These are phyloP conservation scores for Calocybe gangraenosa DNA, from an alignment of 768 basidiomycete genomes.

Conservation along the genomic window DNA sequence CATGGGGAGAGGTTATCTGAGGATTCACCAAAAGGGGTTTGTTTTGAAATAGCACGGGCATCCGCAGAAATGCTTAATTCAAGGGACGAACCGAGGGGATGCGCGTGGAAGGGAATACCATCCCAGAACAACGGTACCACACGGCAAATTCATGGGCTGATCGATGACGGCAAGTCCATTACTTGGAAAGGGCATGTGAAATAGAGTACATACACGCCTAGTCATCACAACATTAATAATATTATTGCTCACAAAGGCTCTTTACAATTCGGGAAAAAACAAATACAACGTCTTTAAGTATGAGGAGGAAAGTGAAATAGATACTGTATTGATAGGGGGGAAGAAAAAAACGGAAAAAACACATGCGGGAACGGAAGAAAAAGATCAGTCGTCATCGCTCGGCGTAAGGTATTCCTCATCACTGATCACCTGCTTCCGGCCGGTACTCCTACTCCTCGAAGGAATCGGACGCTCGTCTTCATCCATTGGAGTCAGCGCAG, in stretches of 20 bases:
- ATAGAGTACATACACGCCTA: too few relatives aligned
- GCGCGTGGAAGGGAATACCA: conserved; percentile 6
- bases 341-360: not conserved
- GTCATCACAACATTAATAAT: not conserved
- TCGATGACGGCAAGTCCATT: conserved; percentile 12
- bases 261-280: conserved; percentile 10
- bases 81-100: conserved; percentile 1
- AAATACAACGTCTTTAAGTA: conserved; percentile 1
- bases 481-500: conserved; percentile 77
- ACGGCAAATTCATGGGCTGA: conserved; percentile 8
- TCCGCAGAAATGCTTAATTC: conserved; percentile 12
- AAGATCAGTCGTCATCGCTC: conserved; percentile 62
- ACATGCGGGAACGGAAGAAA: not conserved
- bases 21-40: too few relatives aligned
- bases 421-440: conserved; percentile 71
- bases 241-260: conserved; percentile 3
- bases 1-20: not conserved
- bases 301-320: not conserved
- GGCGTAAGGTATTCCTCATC: conserved; percentile 71
- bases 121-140: conserved; percentile 6
- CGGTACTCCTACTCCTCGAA: conserved; percentile 49
- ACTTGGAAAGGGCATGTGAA: too few relatives aligned
- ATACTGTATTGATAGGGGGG: conserved; percentile 1
- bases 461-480: conserved; percentile 66
- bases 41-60: not conserved